Conservation (phyloP, 2,329 filamentous ascomycete species). For the Akanthomyces muscarius region DNA sequence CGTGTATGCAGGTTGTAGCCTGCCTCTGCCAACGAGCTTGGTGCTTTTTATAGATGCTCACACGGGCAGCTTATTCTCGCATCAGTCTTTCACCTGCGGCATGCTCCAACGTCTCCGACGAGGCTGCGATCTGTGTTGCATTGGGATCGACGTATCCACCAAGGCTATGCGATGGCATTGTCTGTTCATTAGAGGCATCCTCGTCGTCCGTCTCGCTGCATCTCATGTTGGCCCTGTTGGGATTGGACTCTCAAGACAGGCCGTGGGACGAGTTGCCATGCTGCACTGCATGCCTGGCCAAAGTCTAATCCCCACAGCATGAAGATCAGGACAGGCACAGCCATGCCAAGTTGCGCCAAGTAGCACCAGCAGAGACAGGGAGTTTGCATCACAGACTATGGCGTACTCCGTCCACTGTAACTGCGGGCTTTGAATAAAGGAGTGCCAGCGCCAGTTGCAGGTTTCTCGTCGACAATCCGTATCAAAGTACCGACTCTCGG, state of each 20-base stretch:
- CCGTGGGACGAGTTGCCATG: background rate
- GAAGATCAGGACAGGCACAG: conserved; percentile 4
- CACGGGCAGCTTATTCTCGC: background rate
- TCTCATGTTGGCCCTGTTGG: background rate
- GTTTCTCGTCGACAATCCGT: background rate
- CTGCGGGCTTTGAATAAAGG: background rate
- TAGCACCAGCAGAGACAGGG: background rate
- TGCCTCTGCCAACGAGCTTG: background rate
- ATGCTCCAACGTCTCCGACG: background rate
- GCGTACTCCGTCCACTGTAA: too few relatives aligned
- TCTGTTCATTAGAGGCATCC: background rate
- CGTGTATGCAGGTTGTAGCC: background rate
- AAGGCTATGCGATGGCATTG: background rate
- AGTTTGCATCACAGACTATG: background rate
- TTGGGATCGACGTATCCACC: background rate
- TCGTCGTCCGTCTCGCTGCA: background rate
- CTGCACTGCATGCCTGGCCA: background rate
- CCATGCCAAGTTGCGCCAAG: conserved; percentile 1
- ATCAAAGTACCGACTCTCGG: background rate
- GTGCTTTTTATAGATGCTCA: background rate
- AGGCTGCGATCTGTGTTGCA: conserved; percentile 3
- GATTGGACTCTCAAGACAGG: background rate
- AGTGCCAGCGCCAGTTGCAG: background rate
- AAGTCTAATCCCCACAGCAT: conserved; percentile 5
- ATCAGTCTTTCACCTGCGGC: background rate